Percentiles rank a stretch among this genome's conserved stretches.
Evolutionary conservation across 129 eudicot genomes (phyloP).

Genomic region (Centrapalus pauciflorus): DNA sequence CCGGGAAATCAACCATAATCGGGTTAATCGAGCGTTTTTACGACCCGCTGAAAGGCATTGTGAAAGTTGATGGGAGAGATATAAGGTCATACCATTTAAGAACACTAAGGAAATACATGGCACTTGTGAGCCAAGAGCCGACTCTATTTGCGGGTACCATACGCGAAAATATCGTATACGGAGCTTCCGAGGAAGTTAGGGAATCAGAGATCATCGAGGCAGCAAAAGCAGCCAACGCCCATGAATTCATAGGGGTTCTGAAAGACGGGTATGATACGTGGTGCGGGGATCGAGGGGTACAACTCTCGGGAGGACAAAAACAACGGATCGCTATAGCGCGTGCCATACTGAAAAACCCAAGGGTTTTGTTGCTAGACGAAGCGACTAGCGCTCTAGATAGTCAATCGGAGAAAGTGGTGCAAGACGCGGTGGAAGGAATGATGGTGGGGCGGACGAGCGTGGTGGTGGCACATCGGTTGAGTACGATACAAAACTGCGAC

Average conservation of each 20-base stretch:
- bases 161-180: constrained; percentile 60
- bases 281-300: constrained; percentile 81
- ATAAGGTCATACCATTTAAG: constrained; percentile 60
- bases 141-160: constrained; percentile 58
- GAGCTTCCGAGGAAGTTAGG: constrained; percentile 36
- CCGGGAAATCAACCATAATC: constrained; percentile 80
- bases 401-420: constrained; percentile 78
- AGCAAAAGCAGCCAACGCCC: constrained; percentile 80
- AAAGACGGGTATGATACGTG: constrained; percentile 73
- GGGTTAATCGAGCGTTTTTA: constrained; percentile 68
- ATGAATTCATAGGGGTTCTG: constrained; percentile 57
- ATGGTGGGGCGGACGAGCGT: constrained; percentile 78
- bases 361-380: constrained; percentile 57
- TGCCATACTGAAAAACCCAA: constrained; percentile 56
- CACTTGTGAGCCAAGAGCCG: constrained; percentile 93
- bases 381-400: constrained; percentile 91
- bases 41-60: constrained; percentile 59
- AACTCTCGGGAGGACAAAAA: constrained; percentile 70
- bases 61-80: constrained; percentile 64
- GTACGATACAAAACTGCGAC: constrained; percentile 70
- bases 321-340: constrained; percentile 77
- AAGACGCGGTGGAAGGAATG: constrained; percentile 67
- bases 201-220: constrained; percentile 73
- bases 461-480: constrained; percentile 83
- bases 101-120: constrained; percentile 59